phyloP scores from a whole-genome alignment of 2,329 filamentous ascomycete genomes.

The Rachicladosporium sp. region DNA sequence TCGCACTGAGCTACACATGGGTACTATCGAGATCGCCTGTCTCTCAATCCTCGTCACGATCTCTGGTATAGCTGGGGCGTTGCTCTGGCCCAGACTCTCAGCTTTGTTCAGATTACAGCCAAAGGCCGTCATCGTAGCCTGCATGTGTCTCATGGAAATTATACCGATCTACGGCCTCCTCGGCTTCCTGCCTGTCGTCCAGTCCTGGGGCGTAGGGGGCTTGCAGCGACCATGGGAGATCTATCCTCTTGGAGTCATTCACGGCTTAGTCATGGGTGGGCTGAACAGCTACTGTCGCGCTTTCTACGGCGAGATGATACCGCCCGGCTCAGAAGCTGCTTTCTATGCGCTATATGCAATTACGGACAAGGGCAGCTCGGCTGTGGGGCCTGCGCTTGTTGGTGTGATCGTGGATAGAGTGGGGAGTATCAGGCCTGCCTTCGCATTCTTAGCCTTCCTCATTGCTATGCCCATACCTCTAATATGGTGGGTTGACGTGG shows the following conservation, averaged over 20 bases:
- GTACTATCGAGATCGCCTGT: slow-evolving; percentile 68
- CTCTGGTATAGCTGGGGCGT: slow-evolving; percentile 70
- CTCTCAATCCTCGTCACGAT: slow-evolving; percentile 85
- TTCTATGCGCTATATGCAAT: slow-evolving; percentile 93
- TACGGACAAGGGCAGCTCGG: slow-evolving; percentile 84
- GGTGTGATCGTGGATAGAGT: slow-evolving; percentile 67
- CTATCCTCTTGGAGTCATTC: slow-evolving; percentile 73
- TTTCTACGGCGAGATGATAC: slow-evolving; percentile 80
- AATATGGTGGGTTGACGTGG: slow-evolving; percentile 68
- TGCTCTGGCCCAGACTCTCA: slow-evolving; percentile 73
- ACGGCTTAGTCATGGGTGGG: slow-evolving; percentile 80
- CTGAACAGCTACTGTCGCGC: slow-evolving; percentile 80
- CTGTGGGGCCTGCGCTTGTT: slow-evolving; percentile 84
- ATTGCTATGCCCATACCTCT: slow-evolving; percentile 68
- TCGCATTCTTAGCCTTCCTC: slow-evolving; percentile 70
- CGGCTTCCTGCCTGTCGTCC: slow-evolving; percentile 68
- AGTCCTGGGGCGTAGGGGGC: slow-evolving; percentile 60
- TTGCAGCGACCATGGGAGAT: slow-evolving; percentile 86
- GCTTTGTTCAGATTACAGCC: slow-evolving; percentile 53
- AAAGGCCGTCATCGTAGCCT: slow-evolving; percentile 73
- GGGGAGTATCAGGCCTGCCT: slow-evolving; percentile 44
- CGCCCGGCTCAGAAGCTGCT: slow-evolving; percentile 79
- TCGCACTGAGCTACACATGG: slow-evolving; percentile 81
- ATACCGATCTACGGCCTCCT: slow-evolving; percentile 81
- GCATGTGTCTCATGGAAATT: slow-evolving; percentile 73